Conservation (phyloP, 2,329 filamentous ascomycete species). For the Pseudomassariella vexata region DNA sequence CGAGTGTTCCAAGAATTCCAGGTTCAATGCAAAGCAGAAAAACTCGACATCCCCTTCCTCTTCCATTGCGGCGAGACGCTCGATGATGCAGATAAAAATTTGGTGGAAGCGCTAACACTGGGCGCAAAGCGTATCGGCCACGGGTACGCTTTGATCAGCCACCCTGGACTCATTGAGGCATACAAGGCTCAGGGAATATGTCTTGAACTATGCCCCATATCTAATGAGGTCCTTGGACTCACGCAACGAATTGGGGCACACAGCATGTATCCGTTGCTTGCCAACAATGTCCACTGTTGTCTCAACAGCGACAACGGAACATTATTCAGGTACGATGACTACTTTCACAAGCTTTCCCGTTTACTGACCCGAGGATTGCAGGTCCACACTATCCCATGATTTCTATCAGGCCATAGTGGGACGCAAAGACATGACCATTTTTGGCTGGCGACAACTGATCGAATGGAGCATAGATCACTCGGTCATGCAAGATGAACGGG, state of each 20-base stretch:
- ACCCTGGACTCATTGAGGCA: conserved; percentile 58
- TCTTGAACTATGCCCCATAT: conserved; percentile 72
- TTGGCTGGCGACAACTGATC: conserved; percentile 65
- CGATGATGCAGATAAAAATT: conserved; percentile 61
- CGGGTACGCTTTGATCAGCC: conserved; percentile 63
- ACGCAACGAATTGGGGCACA: conserved; percentile 62
- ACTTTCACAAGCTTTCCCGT: neutral
- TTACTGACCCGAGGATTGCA: conserved; percentile 24
- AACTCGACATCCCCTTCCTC: conserved; percentile 61
- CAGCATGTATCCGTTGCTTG: conserved; percentile 60
- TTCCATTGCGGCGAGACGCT: conserved; percentile 75
- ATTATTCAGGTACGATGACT: conserved; percentile 54
- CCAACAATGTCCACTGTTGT: conserved; percentile 68
- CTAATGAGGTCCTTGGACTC: conserved; percentile 68
- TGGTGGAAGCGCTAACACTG: conserved; percentile 62
- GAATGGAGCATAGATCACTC: conserved; percentile 59
- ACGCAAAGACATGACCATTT: conserved; percentile 58
- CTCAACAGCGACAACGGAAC: conserved; percentile 72
- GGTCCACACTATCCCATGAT: conserved; percentile 67
- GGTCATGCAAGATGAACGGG: conserved; percentile 41
- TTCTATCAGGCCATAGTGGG: conserved; percentile 74
- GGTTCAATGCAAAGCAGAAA: conserved; percentile 33
- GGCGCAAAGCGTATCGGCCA: conserved; percentile 67
- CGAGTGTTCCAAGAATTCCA: conserved; percentile 43
- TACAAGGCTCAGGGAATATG: conserved; percentile 62